phyloP scores from a whole-genome alignment of 768 basidiomycete species.

The Rhodosporidiobolus odoratus region DNA sequence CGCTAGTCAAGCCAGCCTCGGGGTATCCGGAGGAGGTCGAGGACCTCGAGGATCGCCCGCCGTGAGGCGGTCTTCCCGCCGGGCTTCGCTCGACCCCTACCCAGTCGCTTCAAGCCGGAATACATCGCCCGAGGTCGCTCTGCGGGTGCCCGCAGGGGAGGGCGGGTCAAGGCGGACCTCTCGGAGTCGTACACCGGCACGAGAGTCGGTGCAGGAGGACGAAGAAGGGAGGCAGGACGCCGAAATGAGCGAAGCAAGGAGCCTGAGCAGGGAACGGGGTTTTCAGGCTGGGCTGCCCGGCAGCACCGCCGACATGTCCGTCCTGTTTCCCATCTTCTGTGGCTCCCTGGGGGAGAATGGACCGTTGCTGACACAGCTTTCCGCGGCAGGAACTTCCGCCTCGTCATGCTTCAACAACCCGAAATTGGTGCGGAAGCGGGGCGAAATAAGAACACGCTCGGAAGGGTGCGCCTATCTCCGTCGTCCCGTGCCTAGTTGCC shows the following conservation, averaged over 20 bases:
- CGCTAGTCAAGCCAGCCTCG: too few relatives aligned
- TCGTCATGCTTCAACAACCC: constrained; percentile 82
- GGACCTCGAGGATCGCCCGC: neutral
- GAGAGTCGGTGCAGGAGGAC: neutral
- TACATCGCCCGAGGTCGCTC: neutral
- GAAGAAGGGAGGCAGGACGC: neutral
- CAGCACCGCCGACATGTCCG: constrained; percentile 12
- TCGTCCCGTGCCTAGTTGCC: too few relatives aligned
- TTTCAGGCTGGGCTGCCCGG: neutral
- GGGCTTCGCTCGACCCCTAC: constrained; percentile 16
- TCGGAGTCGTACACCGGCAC: neutral
- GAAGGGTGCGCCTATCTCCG: constrained; percentile 15
- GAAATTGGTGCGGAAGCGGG: constrained; percentile 76
- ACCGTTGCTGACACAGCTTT: too few relatives aligned
- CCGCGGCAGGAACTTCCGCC: constrained; percentile 58
- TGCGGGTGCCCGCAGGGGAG: neutral
- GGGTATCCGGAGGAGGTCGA: neutral
- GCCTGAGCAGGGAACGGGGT: neutral
- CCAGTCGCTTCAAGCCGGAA: neutral
- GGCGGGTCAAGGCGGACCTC: neutral
- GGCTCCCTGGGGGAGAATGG: neutral
- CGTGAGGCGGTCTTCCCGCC: neutral
- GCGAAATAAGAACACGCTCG: constrained; percentile 8
- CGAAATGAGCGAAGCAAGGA: neutral
- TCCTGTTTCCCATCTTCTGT: too few relatives aligned